Evolutionary conservation across 1,284 basidiomycete species (phyloP), one percentile per base, ranked within the genome.

Genomic region (Cryptococcus sp.): DNA sequence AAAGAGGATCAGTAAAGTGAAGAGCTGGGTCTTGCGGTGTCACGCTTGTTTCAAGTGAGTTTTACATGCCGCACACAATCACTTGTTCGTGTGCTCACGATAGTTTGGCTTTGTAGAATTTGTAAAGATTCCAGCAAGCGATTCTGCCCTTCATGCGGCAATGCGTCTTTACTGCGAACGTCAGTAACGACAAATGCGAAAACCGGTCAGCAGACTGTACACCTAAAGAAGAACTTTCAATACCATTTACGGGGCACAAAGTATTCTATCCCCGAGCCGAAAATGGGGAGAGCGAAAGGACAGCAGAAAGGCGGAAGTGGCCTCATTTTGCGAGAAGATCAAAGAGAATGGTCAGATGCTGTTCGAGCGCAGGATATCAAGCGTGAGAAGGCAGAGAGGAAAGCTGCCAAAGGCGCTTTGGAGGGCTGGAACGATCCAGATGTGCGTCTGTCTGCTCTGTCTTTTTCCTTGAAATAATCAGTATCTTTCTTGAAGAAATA

Each of bases 31-130:
- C 1, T 80, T 99, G 63, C 82, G 96, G 57, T 99, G 96, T 78
- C 96, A 99, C 80, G 96, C 93, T 17, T 99, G 96, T 80, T 98
- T 94, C 85, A 98, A 98, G 93, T 97, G 72, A 78, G 91, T 83
- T 15, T 37, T 52, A 25, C 34, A 3, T 22, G 16, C 20, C 39
- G 7, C 40, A 41, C 25, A 29, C 34, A 16, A 41, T 34, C 26
- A 22, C 25, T 34, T 37, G 16, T 52, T 26, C 38, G 23, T 39
- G 17, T 23, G 51, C 38, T 25, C 29, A 49, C 17, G 47, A 3
- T 47, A 13, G 17, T 38, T 8, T 20, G 38, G 22, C 16, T 16
- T 47, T 13, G 15, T 70, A 97, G 94, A 78, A 86, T 97, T 63
- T 99, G 95, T 82, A 97, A 95, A 81, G 94, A 99, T 76, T 83